Percentiles rank a stretch among this genome's conserved stretches.
These are phyloP conservation scores for Yarrowia galli DNA, from an alignment of 1,139 yeast genomes.

Conservation along the genomic window DNA sequence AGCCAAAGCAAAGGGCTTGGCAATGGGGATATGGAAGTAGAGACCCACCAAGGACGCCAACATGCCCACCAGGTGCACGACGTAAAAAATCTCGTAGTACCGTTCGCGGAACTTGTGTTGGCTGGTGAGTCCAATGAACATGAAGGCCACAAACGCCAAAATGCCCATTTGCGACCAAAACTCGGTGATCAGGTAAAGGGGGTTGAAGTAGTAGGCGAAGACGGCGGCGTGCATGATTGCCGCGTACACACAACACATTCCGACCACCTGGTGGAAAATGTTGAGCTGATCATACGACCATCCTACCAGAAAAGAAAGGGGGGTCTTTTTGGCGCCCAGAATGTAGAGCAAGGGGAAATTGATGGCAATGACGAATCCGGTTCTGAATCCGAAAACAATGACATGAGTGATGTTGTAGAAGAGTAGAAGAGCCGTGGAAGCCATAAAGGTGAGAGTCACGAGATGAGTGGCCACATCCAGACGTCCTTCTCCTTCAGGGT, in stretches of 20 bases:
- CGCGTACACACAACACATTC: conserved; percentile 43
- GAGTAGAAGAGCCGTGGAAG: conserved; percentile 4
- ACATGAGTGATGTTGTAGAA: conserved; percentile 39
- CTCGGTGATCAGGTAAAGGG: conserved; percentile 43
- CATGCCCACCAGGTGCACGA: conserved; percentile 45
- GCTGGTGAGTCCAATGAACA: conserved; percentile 44
- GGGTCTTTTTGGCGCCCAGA: conserved; percentile 47
- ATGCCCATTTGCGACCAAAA: conserved; percentile 44
- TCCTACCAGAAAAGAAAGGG: conserved; percentile 45
- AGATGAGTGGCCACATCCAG: conserved; percentile 29
- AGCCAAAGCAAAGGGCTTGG: conserved; percentile 44
- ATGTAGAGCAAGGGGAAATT: conserved; percentile 46
- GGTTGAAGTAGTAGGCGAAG: conserved; percentile 44
- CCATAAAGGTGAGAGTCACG: neutral
- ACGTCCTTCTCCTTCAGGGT: conserved; percentile 18
- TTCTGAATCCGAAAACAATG: conserved; percentile 44
- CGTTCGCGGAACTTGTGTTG: conserved; percentile 40
- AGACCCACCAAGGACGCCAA: conserved; percentile 45
- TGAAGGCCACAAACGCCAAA: conserved; percentile 44
- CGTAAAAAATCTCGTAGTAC: conserved; percentile 45
- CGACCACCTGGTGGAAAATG: conserved; percentile 46
- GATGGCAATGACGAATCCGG: conserved; percentile 45
- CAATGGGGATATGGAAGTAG: conserved; percentile 45
- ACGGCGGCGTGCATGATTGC: conserved; percentile 43
- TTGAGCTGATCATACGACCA: conserved; percentile 49